Evolutionary conservation across 768 basidiomycete species (phyloP), one percentile per base, ranked within the genome.

Genomic region (Pulveroboletus sp.): DNA sequence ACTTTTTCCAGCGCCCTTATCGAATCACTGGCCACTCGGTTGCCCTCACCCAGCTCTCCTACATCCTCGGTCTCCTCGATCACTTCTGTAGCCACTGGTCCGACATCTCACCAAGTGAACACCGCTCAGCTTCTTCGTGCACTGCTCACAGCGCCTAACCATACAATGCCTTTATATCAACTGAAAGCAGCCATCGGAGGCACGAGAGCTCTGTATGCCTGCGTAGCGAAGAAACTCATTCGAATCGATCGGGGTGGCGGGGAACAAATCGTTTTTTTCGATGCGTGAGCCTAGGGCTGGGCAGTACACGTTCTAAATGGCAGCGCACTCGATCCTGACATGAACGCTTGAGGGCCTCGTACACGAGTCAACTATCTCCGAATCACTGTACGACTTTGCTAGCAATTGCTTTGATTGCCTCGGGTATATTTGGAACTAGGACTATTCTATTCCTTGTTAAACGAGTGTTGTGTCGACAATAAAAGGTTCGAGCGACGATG

Each of bases 161-260:
- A 80, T 47, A 69, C 82, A 27, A 71, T 89, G 66, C 71, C 84
- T 9, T 64, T 90, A 13, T 81, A 76, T 56, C 77, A 74, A 57
- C 71, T 84, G 14, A 89, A 88, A 65, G 79, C 78, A 43, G 62
- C 73, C 18, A 66, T 90, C 18, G 76, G 78, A 33, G 71, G 80
- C 10, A 83, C 80, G 8, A 73, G 84, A 37, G 79, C 86, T 14
- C 64, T 90, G 11, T 91, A 88, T 59, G 81, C 75, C 2, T 89
- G 88, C 60, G 85, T 90, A n/a, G 89, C 85, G 14, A 91, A 90
- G 69, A 74, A 85, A 53, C 68, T 91, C 45, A 63, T 91, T 52
- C 85, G 80, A 67, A 88, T 90, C 56, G 88, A 90, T 45, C 73
- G 89, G 38, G 80, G 85, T 17, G 78, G 81, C 5, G 77, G 86